These are phyloP conservation scores for Oehlia diaphana DNA, from an alignment of 192 early-diverging fungal genomes.

Conservation along the genomic window DNA sequence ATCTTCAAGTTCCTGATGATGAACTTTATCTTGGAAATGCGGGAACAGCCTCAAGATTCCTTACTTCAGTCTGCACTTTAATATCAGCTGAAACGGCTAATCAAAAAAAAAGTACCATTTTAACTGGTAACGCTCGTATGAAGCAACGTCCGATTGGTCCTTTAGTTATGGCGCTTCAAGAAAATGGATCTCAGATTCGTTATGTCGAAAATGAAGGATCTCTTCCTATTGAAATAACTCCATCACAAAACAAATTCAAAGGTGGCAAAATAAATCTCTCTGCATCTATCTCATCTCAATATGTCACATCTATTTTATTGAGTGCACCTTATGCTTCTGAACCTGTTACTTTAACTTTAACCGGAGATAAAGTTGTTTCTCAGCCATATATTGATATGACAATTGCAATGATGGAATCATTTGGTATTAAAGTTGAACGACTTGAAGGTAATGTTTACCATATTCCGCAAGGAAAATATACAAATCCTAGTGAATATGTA, in stretches of 20 bases:
- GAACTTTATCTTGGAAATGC: constrained; percentile 97
- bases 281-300: constrained; percentile 95
- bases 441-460: constrained; percentile 77
- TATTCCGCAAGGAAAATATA: constrained; percentile 77
- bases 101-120: constrained; percentile 48
- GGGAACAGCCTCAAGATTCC: constrained; percentile 94
- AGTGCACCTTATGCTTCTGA: constrained; percentile 90
- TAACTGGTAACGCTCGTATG: constrained; percentile 98
- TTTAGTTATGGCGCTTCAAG: constrained; percentile 78
- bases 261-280: constrained; percentile 89
- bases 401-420: constrained; percentile 95
- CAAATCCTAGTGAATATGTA: constrained; percentile 79
- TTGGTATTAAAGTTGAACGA: constrained; percentile 81
- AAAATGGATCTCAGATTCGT: constrained; percentile 77
- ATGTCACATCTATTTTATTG: constrained; percentile 95
- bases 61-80: constrained; percentile 84
- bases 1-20: constrained; percentile 65
- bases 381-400: constrained; percentile 99
- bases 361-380: constrained; percentile 92
- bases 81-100: constrained; percentile 47
- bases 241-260: constrained; percentile 66
- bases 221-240: constrained; percentile 83
- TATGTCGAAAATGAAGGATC: constrained; percentile 82
- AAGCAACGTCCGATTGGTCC: constrained; percentile 93
- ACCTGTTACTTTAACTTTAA: constrained; percentile 78